A percentile compares a stretch with the other conserved stretches of the same genome.
phyloP scores from a whole-genome alignment of 2,329 filamentous ascomycete species.

The Bretziella fagacearum region DNA sequence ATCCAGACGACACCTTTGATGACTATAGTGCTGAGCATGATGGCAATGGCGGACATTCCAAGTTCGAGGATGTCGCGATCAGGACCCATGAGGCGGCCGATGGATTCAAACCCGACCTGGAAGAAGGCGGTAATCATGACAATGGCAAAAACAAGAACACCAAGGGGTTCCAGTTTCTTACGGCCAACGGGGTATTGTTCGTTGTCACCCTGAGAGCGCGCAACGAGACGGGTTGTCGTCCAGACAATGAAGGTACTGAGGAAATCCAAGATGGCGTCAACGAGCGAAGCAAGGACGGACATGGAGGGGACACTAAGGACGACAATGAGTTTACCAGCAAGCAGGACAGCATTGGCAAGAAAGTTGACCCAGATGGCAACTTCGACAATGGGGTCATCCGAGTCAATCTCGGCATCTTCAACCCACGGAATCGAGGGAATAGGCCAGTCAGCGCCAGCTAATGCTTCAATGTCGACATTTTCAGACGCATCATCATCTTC shows the following conservation, averaged over 20 bases:
- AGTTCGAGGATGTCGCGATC: conserved; percentile 58
- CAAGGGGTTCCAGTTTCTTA: conserved; percentile 59
- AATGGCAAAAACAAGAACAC: conserved; percentile 64
- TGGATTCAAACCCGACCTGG: conserved; percentile 57
- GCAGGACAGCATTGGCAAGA: conserved; percentile 55
- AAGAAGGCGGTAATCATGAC: conserved; percentile 78
- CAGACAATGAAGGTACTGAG: conserved; percentile 68
- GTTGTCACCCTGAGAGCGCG: conserved; percentile 46
- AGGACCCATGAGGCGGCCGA: conserved; percentile 41
- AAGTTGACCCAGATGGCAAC: conserved; percentile 79
- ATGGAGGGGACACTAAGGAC: conserved; percentile 64
- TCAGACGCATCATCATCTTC: conserved; percentile 22
- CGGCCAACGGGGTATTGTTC: conserved; percentile 67
- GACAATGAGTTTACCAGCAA: conserved; percentile 61
- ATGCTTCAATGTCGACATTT: conserved; percentile 24
- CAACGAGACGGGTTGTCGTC: conserved; percentile 57
- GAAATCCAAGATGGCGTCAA: conserved; percentile 67
- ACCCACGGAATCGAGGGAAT: conserved; percentile 49
- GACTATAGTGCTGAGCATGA: conserved; percentile 67
- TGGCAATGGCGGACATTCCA: conserved; percentile 52
- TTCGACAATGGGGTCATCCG: conserved; percentile 58
- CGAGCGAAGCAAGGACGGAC: conserved; percentile 62
- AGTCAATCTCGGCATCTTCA: conserved; percentile 56
- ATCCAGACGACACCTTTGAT: conserved; percentile 74
- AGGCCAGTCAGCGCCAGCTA: conserved; percentile 25